Conservation (phyloP, 805 yeast species). For the Starmerella stigmatis region DNA sequence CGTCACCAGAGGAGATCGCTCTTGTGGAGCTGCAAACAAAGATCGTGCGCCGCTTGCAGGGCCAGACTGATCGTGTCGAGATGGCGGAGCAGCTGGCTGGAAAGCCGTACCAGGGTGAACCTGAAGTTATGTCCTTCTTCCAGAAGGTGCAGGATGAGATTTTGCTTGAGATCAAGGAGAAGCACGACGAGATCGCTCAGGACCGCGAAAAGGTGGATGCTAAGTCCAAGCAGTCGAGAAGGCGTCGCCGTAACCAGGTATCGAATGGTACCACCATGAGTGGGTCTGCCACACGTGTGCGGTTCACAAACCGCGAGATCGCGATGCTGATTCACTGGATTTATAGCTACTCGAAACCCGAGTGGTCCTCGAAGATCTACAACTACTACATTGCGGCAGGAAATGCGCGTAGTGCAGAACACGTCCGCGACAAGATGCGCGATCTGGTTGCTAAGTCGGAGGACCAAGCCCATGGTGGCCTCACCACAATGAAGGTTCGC, state of each 20-base stretch:
- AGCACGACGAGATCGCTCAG: conserved; percentile 17
- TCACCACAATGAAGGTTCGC: conserved; percentile 13
- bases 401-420: conserved; percentile 18
- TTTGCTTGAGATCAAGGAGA: conserved; percentile 13
- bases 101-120: conserved; percentile 11
- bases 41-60: conserved; percentile 21
- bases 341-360: conserved; percentile 16
- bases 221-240: conserved; percentile 18
- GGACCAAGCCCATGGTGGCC: conserved; percentile 16
- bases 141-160: conserved; percentile 13
- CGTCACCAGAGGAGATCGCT: conserved; percentile 18
- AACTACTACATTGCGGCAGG: conserved; percentile 14
- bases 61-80: conserved; percentile 21
- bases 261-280: conserved; percentile 20
- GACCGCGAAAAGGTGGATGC: conserved; percentile 21
- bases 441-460: conserved; percentile 15
- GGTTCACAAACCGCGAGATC: conserved; percentile 22
- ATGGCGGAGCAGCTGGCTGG: conserved; percentile 21
- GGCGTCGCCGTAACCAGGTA: conserved; percentile 21
- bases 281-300: conserved; percentile 22
- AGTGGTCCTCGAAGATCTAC: conserved; percentile 16
- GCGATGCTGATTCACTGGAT: conserved; percentile 22
- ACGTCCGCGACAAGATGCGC: conserved; percentile 22
- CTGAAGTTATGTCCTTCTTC: conserved; percentile 9
- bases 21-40: conserved; percentile 20